Base-by-base conservation (phyloP, 305 asterid species). In the Fraxinus ornus region DNA sequence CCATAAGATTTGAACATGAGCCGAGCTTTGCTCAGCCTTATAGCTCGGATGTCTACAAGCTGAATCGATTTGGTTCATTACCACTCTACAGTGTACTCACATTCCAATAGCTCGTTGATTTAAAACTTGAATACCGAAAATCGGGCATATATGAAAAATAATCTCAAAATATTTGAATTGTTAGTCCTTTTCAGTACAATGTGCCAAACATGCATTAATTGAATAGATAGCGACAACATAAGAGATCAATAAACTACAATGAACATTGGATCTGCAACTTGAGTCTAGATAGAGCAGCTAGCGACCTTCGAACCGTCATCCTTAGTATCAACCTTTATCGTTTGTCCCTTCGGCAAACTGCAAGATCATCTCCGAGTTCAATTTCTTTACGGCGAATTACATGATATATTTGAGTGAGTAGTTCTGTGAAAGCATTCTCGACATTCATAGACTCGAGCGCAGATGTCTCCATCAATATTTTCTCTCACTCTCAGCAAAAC, bases 381-480 rank as follows among this genome's bases (percentile, higher is more conserved):
- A 89, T 90, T 26, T 91, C 91, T 84, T 89, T 89, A 70, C 90
- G 90, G 89, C 92, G 84, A 47, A 90, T 92, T 68, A 89, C 92
- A 21, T 82, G 88, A 81, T 90, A 85, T 82, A 91, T 87, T 80
- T 91, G 89, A 0, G 90, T 82, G 26, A 89, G 86, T 13, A 85
- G 92, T 80, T 91, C 94, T 0, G 91, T 87, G 78, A 91, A 89
- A 5, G 93, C 90, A 52, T 86, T 89, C 86, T 89, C 94, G 12
- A 91, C 93, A 13, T 89, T 91, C 90, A 89, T 17, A 13, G 49
- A 88, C 81, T 91, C 94, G 0, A 91, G 91, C 26, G 91, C 93
- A 7, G 93, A 91, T 6, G 94, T 89, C 85, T 91, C 94, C 90
- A 91, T 88, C 21, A 88, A 91, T 82, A 88, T 19, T 88, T 86